Conservation (phyloP, 805 yeast species). For the Blastobotrys chiropterorum region DNA sequence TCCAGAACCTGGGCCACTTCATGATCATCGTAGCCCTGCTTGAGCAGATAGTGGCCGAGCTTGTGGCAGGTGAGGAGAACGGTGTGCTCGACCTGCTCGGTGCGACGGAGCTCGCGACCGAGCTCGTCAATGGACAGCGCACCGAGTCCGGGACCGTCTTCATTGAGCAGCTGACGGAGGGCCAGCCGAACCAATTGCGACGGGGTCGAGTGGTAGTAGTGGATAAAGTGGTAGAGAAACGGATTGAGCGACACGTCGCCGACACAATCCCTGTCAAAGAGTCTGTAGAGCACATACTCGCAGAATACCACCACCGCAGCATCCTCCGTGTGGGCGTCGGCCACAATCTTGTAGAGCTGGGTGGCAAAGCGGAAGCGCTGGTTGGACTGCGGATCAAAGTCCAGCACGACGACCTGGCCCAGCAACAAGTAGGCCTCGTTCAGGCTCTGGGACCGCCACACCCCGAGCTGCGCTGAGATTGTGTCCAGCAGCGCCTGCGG, state of each 20-base stretch:
- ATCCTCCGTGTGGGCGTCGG: neutral
- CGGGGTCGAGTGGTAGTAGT: neutral
- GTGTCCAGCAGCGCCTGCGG: neutral
- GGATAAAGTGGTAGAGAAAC: conserved; percentile 12
- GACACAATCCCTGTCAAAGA: conserved; percentile 3
- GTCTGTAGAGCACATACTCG: conserved; percentile 7
- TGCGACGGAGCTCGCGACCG: neutral
- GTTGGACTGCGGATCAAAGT: neutral
- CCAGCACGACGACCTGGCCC: neutral
- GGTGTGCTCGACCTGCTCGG: neutral
- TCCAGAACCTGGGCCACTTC: neutral
- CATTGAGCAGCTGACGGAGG: neutral
- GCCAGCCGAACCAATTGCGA: neutral
- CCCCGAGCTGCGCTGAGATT: neutral
- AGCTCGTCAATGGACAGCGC: neutral
- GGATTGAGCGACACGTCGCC: conserved; percentile 7
- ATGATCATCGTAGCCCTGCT: neutral
- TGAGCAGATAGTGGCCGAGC: neutral
- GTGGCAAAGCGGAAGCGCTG: conserved; percentile 2
- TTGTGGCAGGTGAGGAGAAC: neutral
- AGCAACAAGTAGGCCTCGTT: neutral
- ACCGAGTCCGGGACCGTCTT: neutral
- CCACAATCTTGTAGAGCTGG: conserved; percentile 2
- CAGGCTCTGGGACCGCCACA: neutral
- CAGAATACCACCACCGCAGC: neutral